Conservation (phyloP, 2,329 filamentous ascomycete genomes). For the Pseudogymnoascus sp. region DNA sequence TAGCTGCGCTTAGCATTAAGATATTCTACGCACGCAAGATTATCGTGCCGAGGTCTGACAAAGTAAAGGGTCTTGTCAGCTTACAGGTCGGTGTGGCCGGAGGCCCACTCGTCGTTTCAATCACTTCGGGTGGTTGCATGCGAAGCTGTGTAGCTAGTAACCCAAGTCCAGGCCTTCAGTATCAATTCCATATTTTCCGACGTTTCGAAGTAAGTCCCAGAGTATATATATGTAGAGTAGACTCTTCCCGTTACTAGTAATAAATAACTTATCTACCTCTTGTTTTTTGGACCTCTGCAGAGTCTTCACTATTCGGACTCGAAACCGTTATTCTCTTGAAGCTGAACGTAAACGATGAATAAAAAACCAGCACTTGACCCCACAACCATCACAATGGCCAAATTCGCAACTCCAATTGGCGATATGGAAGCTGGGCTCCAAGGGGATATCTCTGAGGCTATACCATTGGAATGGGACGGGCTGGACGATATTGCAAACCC, state of each 20-base stretch:
- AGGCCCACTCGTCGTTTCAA: no score
- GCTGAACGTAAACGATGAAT: neutral
- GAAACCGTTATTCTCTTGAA: neutral
- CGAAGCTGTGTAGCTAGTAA: no score
- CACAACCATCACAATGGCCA: neutral
- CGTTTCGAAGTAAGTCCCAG: neutral
- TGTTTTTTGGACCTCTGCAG: neutral
- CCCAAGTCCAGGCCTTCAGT: no score
- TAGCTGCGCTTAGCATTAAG: no score
- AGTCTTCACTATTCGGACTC: neutral
- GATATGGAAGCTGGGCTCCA: neutral
- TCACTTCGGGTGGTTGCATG: no score
- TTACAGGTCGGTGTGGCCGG: no score
- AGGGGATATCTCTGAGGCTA: neutral
- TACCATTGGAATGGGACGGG: conserved; percentile 20
- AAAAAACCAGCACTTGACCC: neutral
- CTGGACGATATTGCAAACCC: conserved; percentile 21
- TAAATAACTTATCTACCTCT: neutral
- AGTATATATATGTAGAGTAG: neutral
- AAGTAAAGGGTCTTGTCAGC: no score
- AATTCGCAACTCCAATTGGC: neutral
- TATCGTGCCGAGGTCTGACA: no score
- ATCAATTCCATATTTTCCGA: no score
- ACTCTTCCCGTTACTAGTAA: neutral
- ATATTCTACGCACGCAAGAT: no score